Evolutionary conservation across 73 alveolate genomes (phyloP).

Genomic region (Symbiodinium natans): DNA sequence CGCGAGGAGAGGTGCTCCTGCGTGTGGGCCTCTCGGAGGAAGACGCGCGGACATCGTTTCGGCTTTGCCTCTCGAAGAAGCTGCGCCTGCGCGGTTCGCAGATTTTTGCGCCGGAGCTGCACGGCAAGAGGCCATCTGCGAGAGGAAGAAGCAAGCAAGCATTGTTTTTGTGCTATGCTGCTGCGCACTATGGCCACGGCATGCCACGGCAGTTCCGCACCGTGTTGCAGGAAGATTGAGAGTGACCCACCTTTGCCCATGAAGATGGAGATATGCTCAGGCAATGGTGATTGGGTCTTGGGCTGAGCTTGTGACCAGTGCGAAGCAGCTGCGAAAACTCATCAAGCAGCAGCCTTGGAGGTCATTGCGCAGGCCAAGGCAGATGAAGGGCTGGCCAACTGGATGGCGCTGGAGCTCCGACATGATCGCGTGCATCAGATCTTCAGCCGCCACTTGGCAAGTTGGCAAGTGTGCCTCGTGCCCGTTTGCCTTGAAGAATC

Average conservation of each 20-base stretch:
- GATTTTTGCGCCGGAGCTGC: not conserved
- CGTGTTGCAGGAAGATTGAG: not conserved
- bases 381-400: slow-evolving; percentile 58
- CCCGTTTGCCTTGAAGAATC: not conserved
- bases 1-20: slow-evolving; percentile 61
- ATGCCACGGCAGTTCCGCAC: not conserved
- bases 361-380: slow-evolving; percentile 16
- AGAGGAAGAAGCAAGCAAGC: not conserved
- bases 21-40: slow-evolving; percentile 8
- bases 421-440: slow-evolving; percentile 78
- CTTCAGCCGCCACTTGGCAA: slow-evolving; percentile 38
- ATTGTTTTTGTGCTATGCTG: too few species aligned
- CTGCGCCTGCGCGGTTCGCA: slow-evolving; percentile 45
- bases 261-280: slow-evolving; percentile 74
- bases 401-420: slow-evolving; percentile 84
- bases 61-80: slow-evolving; percentile 23
- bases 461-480: not conserved
- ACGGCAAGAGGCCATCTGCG: not conserved
- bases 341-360: not conserved
- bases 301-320: not conserved
- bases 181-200: too few species aligned
- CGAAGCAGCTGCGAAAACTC: not conserved
- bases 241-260: slow-evolving; percentile 6
- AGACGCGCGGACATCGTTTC: slow-evolving; percentile 41
- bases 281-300: slow-evolving; percentile 81